Base-by-base conservation (phyloP, 495 filamentous ascomycete species). In the Rhypophila decipiens region DNA sequence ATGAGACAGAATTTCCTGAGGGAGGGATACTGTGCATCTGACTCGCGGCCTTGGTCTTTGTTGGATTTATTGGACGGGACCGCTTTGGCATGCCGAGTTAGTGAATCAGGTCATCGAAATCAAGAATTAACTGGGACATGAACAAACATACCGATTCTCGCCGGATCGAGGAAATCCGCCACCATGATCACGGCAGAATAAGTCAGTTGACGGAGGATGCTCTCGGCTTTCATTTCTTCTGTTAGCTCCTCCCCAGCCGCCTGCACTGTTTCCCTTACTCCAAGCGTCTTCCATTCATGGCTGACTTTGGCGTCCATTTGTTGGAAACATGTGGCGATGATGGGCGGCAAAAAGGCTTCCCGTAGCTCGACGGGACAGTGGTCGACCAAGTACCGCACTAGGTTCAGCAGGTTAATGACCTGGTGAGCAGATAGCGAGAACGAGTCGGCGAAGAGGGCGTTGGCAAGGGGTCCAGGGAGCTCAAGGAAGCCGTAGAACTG, bases 141-240 rank as follows among this genome's bases (percentile, higher is more conserved):
- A 19, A 5, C 29, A 11, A 8, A 67, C 72, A 74, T 73, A 74
- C 79, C 69, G 5, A 63, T 60, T 48, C 73, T 74, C 46, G 80
- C 74, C 11, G 87, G 86, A 60, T 96, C 90, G 9, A 96, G 74
- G 44, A 97, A 76, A 46, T 85, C 85, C 20, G 89, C 85, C 36
- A 95, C 86, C 75, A 96, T 85, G 49, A 90, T 83, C 11, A 95
- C 88, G 5, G 91, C 87, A 29, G 88, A 86, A 60, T 90, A 88
- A 1, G 93, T 96, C 39, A 97, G 72, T 49, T 95, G 88, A n/a
- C 93, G 81, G 24, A 99, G 72, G 21, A 97, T 93, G 63, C 91
- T 96, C 61, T 99, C 93, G 17, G 87, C 84, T 66, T 95, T 95
- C 93, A 99, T 99, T 70, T 99, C 94, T 53, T 95, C 86, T 1